A percentile compares a stretch with the other conserved stretches of the same genome.
Conservation (phyloP, 2,329 filamentous ascomycete genomes). For the Cyclaneusma minus region DNA sequence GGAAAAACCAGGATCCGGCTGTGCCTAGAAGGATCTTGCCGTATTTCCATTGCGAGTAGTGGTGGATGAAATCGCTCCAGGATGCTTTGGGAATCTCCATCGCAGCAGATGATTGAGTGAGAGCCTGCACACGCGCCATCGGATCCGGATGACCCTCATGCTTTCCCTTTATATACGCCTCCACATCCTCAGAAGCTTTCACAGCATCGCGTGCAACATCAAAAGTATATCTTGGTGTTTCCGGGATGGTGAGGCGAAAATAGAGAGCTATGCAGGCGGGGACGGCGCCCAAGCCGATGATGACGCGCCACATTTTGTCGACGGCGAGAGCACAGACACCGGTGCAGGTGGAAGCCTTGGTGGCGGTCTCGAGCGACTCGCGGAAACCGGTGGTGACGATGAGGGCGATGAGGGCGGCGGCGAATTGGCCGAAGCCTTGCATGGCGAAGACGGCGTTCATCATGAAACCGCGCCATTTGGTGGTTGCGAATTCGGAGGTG, state of each 20-base stretch:
- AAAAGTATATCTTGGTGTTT: slow-evolving; percentile 80
- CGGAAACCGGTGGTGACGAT: slow-evolving; percentile 62
- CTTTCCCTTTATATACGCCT: slow-evolving; percentile 57
- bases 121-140: slow-evolving; percentile 41
- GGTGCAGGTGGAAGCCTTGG: slow-evolving; percentile 38
- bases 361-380: slow-evolving; percentile 36
- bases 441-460: slow-evolving; percentile 78
- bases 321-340: slow-evolving; percentile 53
- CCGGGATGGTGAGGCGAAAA: slow-evolving; percentile 71
- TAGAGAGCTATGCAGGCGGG: slow-evolving; percentile 72
- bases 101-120: slow-evolving; percentile 33
- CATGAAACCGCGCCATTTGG: slow-evolving; percentile 75
- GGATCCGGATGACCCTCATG: slow-evolving; percentile 49
- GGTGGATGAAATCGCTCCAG: slow-evolving; percentile 52
- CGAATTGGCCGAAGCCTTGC: slow-evolving; percentile 72
- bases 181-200: slow-evolving; percentile 56
- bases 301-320: slow-evolving; percentile 75
- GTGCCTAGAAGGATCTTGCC: slow-evolving; percentile 62
- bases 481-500: slow-evolving; percentile 76
- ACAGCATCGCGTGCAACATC: slow-evolving; percentile 63
- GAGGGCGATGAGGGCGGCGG: slow-evolving; percentile 59
- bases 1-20: slow-evolving; percentile 71
- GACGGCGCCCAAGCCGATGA: slow-evolving; percentile 70
- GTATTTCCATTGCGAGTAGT: slow-evolving; percentile 60
- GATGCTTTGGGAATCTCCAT: slow-evolving; percentile 55